These are phyloP conservation scores for Euphorbia peplus DNA, from an alignment of 345 rosid genomes.

Conservation along the genomic window DNA sequence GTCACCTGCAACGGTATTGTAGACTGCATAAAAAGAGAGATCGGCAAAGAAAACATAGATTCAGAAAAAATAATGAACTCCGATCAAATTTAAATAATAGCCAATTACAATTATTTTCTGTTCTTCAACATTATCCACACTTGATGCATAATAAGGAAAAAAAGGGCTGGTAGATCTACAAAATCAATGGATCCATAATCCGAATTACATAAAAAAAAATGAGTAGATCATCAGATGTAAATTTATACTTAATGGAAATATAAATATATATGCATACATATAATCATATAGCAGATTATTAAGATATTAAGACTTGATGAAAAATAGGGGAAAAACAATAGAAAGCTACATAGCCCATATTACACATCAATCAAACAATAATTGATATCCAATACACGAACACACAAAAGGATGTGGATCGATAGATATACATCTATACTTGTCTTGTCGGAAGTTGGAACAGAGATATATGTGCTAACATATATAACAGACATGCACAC, in stretches of 20 bases:
- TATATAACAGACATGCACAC: too few species aligned
- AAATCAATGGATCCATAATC: not conserved
- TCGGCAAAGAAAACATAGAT: not conserved
- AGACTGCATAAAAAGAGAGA: constrained; percentile 2
- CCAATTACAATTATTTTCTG: not conserved
- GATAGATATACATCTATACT: not conserved
- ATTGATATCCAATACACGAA: not conserved
- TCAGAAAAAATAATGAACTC: not conserved
- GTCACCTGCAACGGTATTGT: not conserved
- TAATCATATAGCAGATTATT: too few species aligned
- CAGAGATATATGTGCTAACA: not conserved
- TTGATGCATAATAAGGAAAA: not conserved
- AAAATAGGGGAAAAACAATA: too few species aligned
- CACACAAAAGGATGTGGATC: not conserved
- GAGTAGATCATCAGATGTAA: not conserved
- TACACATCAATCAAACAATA: not conserved
- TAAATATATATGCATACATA: too few species aligned
- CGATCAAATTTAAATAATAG: not conserved
- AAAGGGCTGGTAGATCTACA: not conserved
- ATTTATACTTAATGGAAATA: not conserved
- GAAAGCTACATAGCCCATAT: not conserved
- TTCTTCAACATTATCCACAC: not conserved
- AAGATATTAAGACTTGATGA: too few species aligned
- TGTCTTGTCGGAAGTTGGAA: too few species aligned
- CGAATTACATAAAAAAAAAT: too few species aligned